Evolutionary conservation across 2,329 filamentous ascomycete genomes (phyloP).

Genomic region (Venturia aucupariae): DNA sequence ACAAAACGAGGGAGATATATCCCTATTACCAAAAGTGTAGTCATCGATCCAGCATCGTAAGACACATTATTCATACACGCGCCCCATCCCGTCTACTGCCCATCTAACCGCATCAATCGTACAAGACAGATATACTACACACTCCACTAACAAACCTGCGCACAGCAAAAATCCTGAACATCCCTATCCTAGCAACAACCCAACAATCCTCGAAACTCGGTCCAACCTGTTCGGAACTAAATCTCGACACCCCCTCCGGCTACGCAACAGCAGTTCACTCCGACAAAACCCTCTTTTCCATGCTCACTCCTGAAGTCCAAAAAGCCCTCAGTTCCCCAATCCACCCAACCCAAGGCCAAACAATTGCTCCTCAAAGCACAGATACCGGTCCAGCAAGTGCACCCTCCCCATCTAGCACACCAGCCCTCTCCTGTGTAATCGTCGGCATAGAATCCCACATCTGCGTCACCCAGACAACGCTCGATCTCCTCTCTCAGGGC

Average conservation of each 20-base stretch:
- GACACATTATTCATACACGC: background rate
- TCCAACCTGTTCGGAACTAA: conserved; percentile 65
- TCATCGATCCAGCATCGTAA: too few species aligned
- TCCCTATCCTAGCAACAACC: conserved; percentile 79
- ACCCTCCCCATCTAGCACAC: too few species aligned
- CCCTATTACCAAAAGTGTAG: too few species aligned
- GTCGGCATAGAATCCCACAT: conserved; percentile 92
- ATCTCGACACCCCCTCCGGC: conserved; percentile 41
- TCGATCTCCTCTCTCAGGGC: conserved; percentile 67
- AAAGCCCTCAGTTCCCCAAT: conserved; percentile 28
- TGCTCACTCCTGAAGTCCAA: conserved; percentile 64
- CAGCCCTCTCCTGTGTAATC: conserved; percentile 60
- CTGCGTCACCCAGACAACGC: conserved; percentile 83
- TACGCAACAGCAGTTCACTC: conserved; percentile 46
- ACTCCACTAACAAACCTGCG: background rate
- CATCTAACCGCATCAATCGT: background rate
- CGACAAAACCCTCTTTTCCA: conserved; percentile 88
- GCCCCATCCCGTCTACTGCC: background rate
- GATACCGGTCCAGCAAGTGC: too few species aligned
- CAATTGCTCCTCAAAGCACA: too few species aligned
- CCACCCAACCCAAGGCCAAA: conserved; percentile 18
- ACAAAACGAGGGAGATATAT: too few species aligned
- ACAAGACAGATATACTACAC: background rate
- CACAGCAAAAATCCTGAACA: conserved; percentile 48
- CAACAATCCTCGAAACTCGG: conserved; percentile 74